Evolutionary conservation across 768 basidiomycete genomes (phyloP).

Genomic region (Filobasidium floriforme): DNA sequence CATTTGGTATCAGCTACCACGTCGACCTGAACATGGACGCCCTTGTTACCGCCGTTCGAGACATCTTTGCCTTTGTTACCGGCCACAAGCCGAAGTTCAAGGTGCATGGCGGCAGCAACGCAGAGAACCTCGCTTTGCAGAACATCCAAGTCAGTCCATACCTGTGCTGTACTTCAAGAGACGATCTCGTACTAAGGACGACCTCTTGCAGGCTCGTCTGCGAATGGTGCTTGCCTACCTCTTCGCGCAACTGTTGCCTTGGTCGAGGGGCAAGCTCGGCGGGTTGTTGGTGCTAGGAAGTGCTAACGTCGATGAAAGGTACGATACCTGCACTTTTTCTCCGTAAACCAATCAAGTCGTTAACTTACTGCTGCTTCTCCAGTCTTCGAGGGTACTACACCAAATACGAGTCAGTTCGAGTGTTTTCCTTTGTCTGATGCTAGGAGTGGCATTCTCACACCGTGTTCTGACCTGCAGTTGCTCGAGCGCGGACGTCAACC

Average conservation of each 20-base stretch:
- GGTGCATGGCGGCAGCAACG: slow-evolving; percentile 72
- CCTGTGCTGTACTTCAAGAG: neutral
- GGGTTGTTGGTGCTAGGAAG: slow-evolving; percentile 92
- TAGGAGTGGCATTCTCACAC: neutral
- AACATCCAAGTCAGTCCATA: slow-evolving; percentile 69
- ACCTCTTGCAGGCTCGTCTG: slow-evolving; percentile 60
- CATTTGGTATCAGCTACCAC: slow-evolving; percentile 61
- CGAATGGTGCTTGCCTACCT: slow-evolving; percentile 92
- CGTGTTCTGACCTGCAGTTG: slow-evolving; percentile 42
- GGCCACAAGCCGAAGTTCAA: slow-evolving; percentile 65
- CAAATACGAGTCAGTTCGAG: slow-evolving; percentile 73
- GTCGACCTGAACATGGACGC: slow-evolving; percentile 92
- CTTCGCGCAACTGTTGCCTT: slow-evolving; percentile 90
- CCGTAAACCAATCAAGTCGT: neutral
- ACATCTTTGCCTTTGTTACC: slow-evolving; percentile 76
- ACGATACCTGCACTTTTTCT: slow-evolving; percentile 16
- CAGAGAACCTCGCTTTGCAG: slow-evolving; percentile 92
- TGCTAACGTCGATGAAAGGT: slow-evolving; percentile 98
- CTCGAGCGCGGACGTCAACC: slow-evolving; percentile 82
- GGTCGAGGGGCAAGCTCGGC: slow-evolving; percentile 74
- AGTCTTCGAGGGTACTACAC: slow-evolving; percentile 94
- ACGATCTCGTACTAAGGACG: neutral
- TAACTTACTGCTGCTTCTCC: slow-evolving; percentile 1
- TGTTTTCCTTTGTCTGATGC: neutral
- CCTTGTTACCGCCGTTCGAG: slow-evolving; percentile 72